Conservation (phyloP, 441 rosid species). For the Jatropha podagrica region DNA sequence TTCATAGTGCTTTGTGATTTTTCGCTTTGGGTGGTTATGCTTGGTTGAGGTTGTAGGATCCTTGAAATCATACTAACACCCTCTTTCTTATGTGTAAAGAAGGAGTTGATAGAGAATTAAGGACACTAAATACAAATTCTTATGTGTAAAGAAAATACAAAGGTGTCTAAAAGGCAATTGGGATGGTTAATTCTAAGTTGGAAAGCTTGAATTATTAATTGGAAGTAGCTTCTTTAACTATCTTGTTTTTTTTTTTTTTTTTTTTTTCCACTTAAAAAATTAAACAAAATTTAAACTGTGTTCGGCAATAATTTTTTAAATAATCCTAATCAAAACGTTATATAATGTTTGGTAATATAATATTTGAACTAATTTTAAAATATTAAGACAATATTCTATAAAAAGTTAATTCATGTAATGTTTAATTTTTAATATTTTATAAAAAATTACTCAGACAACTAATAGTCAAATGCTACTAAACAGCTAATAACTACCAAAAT, state of each 20-base stretch:
- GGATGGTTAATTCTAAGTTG: background rate
- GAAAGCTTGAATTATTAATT: conserved; percentile 4
- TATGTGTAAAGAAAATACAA: conserved; percentile 18
- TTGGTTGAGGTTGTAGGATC: conserved; percentile 16
- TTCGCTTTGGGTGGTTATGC: background rate
- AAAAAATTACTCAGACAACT: too few relatives aligned
- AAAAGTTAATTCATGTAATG: too few relatives aligned
- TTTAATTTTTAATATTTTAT: too few relatives aligned
- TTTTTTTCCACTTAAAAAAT: background rate
- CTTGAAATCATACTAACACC: background rate
- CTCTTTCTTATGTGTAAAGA: conserved; percentile 23
- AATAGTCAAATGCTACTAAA: too few relatives aligned
- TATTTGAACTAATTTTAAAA: too few relatives aligned
- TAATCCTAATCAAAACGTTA: too few relatives aligned
- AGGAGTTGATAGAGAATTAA: conserved; percentile 1
- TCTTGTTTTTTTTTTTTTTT: background rate
- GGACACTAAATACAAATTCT: conserved; percentile 7
- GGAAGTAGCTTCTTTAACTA: background rate
- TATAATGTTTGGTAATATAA: too few relatives aligned
- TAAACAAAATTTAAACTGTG: background rate
- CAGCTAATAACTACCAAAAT: too few relatives aligned
- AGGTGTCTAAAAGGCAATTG: background rate
- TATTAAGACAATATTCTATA: too few relatives aligned
- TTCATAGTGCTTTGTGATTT: conserved; percentile 1
- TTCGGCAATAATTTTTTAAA: too few relatives aligned